Base-by-base conservation (phyloP, 1,284 basidiomycete genomes). In the Coniophora puteana region DNA sequence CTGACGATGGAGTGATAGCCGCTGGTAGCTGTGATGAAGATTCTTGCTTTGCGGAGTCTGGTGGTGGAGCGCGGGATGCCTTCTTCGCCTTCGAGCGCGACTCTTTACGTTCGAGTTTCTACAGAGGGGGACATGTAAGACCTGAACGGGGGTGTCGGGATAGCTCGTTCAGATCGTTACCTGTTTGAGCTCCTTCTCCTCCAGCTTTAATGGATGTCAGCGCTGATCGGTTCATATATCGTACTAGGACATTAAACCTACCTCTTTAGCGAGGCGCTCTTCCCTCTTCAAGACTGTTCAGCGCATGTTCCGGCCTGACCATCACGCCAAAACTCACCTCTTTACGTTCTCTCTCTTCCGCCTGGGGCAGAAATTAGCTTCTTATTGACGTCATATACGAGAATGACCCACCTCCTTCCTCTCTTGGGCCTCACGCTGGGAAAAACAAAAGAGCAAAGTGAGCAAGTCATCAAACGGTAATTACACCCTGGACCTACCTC, bases 401-500 rank as follows among this genome's bases (percentile, higher is more conserved):
- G 16, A 35, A 7, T 33, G 26, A 35, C 62, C 18, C 57, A 71
- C 75, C 64, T 85, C 83, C 50, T 80, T 78, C 65, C 80, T 82
- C 58, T 86, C 84, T 57, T 81, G 80, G 17, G 81, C 83, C 55
- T 87, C 83, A 38, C 77, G 79, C 83, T 85, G 54, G 29, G 29
- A 42, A 45, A 30, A 36, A 41, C 6, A 23, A 38, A 39, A 47
- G 51, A 45, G 51, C 60, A 45, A 10, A 56, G 11, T 28, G 32
- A 12, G 29, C 25, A 16, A 12, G n/a, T 18, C 13, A 16, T 38
- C 6, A 5, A 8, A 38, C 10, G 2, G 17, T 7, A 7, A 21
- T 16, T 25, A 22, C 5, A 39, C 20, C 30, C 32, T 5, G 18
- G 12, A 52, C 65, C 34, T 44, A 76, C 86, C 76, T 89, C 87